phyloP scores from a whole-genome alignment of 164 flowering plant species.

The Chimonanthus praecox region DNA sequence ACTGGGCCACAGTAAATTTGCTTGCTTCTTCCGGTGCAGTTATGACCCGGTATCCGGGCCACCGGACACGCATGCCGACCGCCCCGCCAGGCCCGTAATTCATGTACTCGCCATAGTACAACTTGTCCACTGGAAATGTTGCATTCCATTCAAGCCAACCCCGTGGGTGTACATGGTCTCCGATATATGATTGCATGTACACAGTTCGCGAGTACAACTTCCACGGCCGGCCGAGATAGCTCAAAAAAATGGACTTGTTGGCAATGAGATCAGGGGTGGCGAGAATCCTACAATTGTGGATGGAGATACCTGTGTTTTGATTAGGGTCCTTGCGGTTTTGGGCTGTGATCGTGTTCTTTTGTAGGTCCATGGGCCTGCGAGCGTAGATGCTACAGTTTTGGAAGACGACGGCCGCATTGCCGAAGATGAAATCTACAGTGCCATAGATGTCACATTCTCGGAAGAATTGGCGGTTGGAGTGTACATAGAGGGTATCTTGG shows the following conservation, averaged over 20 bases:
- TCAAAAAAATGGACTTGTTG: not conserved
- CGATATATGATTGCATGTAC: conserved; percentile 16
- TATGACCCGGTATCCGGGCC: conserved; percentile 28
- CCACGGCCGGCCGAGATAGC: conserved; percentile 29
- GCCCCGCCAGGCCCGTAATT: conserved; percentile 27
- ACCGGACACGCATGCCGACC: conserved; percentile 15
- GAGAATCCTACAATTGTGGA: conserved; percentile 40
- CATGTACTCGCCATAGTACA: conserved; percentile 27
- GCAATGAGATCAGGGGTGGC: conserved; percentile 38
- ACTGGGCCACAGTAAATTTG: conserved; percentile 21
- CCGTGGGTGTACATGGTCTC: conserved; percentile 13
- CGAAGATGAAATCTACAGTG: conserved; percentile 66
- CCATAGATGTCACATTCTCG: conserved; percentile 58
- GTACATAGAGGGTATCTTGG: conserved; percentile 69
- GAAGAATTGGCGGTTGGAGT: conserved; percentile 57
- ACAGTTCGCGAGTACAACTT: conserved; percentile 19
- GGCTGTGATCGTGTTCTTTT: conserved; percentile 40
- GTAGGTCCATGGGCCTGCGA: conserved; percentile 39
- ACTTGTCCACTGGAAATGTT: conserved; percentile 16
- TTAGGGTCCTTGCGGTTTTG: conserved; percentile 53
- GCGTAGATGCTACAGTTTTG: conserved; percentile 51
- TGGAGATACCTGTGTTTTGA: conserved; percentile 58
- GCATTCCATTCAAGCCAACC: conserved; percentile 27
- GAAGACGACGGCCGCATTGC: conserved; percentile 61
- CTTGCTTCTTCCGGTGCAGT: conserved; percentile 15